These are phyloP conservation scores for Lactifluus echinatus DNA, from an alignment of 768 basidiomycete genomes.

Conservation along the genomic window DNA sequence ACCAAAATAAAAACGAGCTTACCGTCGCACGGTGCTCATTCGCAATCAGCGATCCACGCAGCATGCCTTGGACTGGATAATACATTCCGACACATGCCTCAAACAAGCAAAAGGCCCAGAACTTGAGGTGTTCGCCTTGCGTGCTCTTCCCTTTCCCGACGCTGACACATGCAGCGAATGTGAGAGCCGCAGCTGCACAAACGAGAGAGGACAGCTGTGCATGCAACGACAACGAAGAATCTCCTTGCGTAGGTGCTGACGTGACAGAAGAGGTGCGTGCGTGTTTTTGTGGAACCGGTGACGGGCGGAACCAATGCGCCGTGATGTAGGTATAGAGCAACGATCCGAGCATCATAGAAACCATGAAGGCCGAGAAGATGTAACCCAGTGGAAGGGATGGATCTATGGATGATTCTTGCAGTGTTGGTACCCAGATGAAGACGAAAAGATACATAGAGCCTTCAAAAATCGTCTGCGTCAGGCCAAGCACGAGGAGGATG, in stretches of 20 bases:
- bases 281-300: conserved; percentile 15
- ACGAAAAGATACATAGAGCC: conserved; percentile 83
- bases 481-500: conserved; percentile 51
- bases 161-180: conserved; percentile 43
- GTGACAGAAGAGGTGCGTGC: conserved; percentile 7
- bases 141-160: conserved; percentile 23
- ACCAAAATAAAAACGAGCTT: conserved; percentile 21
- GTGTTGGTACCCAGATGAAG: conserved; percentile 71
- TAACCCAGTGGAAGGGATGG: conserved; percentile 57
- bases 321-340: conserved; percentile 51
- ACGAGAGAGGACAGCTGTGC: conserved; percentile 59
- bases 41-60: too few relatives aligned
- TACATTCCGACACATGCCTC: conserved; percentile 60
- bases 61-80: too few relatives aligned
- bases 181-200: conserved; percentile 48
- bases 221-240: conserved; percentile 47
- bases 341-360: conserved; percentile 76
- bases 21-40: conserved; percentile 56
- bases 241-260: conserved; percentile 14
- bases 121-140: conserved; percentile 40
- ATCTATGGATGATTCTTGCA: conserved; percentile 50
- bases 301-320: conserved; percentile 23
- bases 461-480: conserved; percentile 76
- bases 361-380: conserved; percentile 76
- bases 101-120: conserved; percentile 68